Percentiles rank a stretch among this genome's conserved stretches.
These are phyloP conservation scores for Lecanoromycetidae sp. DNA, from an alignment of 2,329 filamentous ascomycete genomes.

Conservation along the genomic window DNA sequence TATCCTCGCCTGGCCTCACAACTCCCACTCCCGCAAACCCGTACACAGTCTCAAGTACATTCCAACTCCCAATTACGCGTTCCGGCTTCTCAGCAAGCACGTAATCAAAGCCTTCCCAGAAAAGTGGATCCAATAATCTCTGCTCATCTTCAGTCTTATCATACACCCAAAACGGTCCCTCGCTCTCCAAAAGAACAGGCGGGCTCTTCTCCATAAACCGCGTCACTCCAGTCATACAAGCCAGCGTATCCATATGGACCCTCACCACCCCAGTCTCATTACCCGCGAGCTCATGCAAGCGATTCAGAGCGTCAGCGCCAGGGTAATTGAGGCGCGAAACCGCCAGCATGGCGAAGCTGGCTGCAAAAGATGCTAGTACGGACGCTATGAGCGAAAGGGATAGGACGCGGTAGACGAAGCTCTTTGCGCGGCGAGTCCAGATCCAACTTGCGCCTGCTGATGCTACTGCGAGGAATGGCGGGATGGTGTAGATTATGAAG, in stretches of 20 bases:
- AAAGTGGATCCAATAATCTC: constrained; percentile 36
- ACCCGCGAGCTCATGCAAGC: constrained; percentile 27
- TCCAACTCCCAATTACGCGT: constrained; percentile 40
- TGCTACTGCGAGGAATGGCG: constrained; percentile 65
- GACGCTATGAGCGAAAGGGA: constrained; percentile 48
- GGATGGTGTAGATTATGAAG: constrained; percentile 83
- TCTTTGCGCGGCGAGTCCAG: constrained; percentile 54
- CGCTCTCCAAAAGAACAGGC: constrained; percentile 19
- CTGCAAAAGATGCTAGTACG: constrained; percentile 45
- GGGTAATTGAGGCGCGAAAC: constrained; percentile 88
- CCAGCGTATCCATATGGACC: constrained; percentile 48
- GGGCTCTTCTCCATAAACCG: constrained; percentile 41
- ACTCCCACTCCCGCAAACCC: constrained; percentile 41
- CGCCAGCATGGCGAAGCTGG: constrained; percentile 56
- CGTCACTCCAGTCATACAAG: constrained; percentile 52
- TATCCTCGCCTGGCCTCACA: constrained; percentile 31
- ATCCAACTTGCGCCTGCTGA: constrained; percentile 62
- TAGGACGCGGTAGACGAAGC: constrained; percentile 41
- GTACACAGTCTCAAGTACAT: constrained; percentile 37
- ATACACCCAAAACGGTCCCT: constrained; percentile 38
- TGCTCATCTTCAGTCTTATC: constrained; percentile 47
- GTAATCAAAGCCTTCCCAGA: constrained; percentile 50
- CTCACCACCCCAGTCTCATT: constrained; percentile 23
- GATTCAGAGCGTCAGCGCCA: constrained; percentile 62
- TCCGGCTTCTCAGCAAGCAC: constrained; percentile 42